A percentile compares a stretch with the other conserved stretches of the same genome.
These are phyloP conservation scores for Aspergillus sp. DNA, from an alignment of 2,329 filamentous ascomycete species.

Conservation along the genomic window DNA sequence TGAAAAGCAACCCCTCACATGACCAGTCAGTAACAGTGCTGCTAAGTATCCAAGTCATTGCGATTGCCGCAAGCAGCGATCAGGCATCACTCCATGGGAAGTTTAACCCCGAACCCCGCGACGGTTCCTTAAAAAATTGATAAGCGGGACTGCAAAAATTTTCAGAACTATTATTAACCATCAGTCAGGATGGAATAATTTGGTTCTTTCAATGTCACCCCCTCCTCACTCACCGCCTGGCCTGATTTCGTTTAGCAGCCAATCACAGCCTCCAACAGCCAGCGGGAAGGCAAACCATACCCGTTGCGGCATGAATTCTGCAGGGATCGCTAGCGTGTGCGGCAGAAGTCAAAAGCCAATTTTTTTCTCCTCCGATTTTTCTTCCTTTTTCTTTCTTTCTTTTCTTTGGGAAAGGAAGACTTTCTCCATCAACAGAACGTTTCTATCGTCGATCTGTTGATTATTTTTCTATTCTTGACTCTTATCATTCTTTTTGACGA, in stretches of 20 bases:
- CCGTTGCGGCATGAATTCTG: slow-evolving; percentile 20
- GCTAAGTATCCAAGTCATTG: no score
- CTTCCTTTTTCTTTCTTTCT: slow-evolving; percentile 47
- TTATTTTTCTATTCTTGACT: slow-evolving; percentile 33
- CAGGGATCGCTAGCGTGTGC: slow-evolving; percentile 23
- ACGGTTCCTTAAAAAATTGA: no score
- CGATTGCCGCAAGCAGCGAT: no score
- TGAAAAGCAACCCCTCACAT: no score
- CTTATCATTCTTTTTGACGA: slow-evolving; percentile 21
- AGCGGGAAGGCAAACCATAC: slow-evolving; percentile 23
- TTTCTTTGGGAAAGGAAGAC: slow-evolving; percentile 59
- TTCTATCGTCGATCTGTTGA: slow-evolving; percentile 48
- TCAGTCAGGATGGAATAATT: slow-evolving; percentile 12
- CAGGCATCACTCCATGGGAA: no score
- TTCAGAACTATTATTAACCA: neutral
- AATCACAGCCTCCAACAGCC: slow-evolving; percentile 19
- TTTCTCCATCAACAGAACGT: slow-evolving; percentile 61
- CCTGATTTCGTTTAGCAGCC: slow-evolving; percentile 32
- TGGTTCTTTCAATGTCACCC: slow-evolving; percentile 10
- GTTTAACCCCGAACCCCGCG: no score
- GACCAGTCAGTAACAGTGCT: no score
- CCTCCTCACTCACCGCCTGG: slow-evolving; percentile 25
- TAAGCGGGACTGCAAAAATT: no score
- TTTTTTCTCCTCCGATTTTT: slow-evolving; percentile 33
- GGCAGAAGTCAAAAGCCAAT: slow-evolving; percentile 31